Percentiles rank a stretch among this genome's conserved stretches.
These are phyloP conservation scores for Populus davidiana DNA, from an alignment of 345 rosid species.

Conservation along the genomic window DNA sequence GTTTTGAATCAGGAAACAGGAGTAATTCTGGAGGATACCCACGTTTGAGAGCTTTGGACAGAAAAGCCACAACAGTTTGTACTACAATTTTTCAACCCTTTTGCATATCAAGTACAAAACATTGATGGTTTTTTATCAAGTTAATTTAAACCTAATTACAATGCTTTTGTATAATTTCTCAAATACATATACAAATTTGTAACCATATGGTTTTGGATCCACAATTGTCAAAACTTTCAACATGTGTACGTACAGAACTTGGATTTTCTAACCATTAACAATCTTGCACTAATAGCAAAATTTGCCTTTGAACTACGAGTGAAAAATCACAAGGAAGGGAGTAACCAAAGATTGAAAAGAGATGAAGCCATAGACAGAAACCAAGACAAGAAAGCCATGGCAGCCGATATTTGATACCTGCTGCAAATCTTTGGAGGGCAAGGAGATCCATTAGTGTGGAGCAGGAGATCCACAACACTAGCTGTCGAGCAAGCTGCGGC, in stretches of 20 bases:
- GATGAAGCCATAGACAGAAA: slow-evolving; percentile 67
- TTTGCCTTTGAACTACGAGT: not conserved
- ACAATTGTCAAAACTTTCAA: not conserved
- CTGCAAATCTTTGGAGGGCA: slow-evolving; percentile 60
- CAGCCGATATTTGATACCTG: slow-evolving; percentile 75
- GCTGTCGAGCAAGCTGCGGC: slow-evolving; percentile 84
- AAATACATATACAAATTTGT: not conserved
- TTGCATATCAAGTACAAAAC: not conserved
- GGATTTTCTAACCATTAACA: not conserved
- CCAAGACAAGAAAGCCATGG: slow-evolving; percentile 89
- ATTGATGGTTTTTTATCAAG: not conserved
- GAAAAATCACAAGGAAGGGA: slow-evolving; percentile 58
- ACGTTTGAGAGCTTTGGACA: not conserved
- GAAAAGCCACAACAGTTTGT: not conserved
- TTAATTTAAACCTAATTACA: not conserved
- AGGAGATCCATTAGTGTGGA: slow-evolving; percentile 29
- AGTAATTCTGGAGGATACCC: not conserved
- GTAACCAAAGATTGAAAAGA: slow-evolving; percentile 81
- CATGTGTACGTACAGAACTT: slow-evolving; percentile 2
- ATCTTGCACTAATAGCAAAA: slow-evolving; percentile 5
- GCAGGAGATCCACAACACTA: slow-evolving; percentile 68
- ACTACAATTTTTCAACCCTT: not conserved
- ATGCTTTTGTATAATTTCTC: slow-evolving; percentile 13
- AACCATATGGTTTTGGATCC: not conserved
- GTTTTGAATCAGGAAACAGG: not conserved